A percentile compares a stretch with the other conserved stretches of the same genome.
Evolutionary conservation across 2,329 filamentous ascomycete genomes (phyloP).

Genomic region (Monosporascus sp.): DNA sequence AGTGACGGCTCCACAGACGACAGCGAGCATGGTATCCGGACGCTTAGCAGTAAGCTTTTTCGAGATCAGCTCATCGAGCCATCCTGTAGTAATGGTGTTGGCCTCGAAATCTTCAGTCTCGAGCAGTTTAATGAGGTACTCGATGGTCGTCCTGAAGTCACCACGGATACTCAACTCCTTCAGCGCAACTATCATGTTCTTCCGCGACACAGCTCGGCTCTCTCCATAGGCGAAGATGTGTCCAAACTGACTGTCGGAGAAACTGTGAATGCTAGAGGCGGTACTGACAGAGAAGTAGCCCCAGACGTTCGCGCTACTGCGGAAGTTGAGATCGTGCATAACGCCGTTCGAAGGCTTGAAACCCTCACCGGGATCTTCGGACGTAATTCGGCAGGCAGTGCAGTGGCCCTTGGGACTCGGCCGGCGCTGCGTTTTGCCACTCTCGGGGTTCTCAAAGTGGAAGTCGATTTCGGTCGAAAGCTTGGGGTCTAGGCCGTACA

Average conservation of each 20-base stretch:
- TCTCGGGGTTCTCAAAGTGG: conserved; percentile 84
- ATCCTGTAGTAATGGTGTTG: conserved; percentile 98
- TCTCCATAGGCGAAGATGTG: conserved; percentile 99
- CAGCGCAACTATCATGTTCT: conserved; percentile 98
- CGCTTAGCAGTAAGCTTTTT: conserved; percentile 96
- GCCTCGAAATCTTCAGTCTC: conserved; percentile 98
- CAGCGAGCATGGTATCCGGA: conserved; percentile 88
- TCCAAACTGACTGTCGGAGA: conserved; percentile 97
- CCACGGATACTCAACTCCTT: conserved; percentile 99
- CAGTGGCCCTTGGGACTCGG: conserved; percentile 94
- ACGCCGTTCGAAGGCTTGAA: conserved; percentile 99
- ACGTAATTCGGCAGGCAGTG: conserved; percentile 98
- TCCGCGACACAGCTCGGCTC: conserved; percentile 90
- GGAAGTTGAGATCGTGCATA: conserved; percentile 98
- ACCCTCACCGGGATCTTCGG: conserved; percentile 95
- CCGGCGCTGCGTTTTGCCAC: conserved; percentile 77
- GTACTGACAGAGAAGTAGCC: conserved; percentile 99
- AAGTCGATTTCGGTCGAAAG: conserved; percentile 88
- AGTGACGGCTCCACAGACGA: conserved; percentile 90
- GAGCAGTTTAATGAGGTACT: conserved; percentile 97
- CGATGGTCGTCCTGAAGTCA: conserved; percentile 97
- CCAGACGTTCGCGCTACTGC: conserved; percentile 98
- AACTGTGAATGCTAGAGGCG: conserved; percentile 95
- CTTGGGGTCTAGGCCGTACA: conserved; percentile 93
- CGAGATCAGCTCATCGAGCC: conserved; percentile 97